phyloP scores from a whole-genome alignment of 495 filamentous ascomycete genomes.

The Trichoderma erinaceum region DNA sequence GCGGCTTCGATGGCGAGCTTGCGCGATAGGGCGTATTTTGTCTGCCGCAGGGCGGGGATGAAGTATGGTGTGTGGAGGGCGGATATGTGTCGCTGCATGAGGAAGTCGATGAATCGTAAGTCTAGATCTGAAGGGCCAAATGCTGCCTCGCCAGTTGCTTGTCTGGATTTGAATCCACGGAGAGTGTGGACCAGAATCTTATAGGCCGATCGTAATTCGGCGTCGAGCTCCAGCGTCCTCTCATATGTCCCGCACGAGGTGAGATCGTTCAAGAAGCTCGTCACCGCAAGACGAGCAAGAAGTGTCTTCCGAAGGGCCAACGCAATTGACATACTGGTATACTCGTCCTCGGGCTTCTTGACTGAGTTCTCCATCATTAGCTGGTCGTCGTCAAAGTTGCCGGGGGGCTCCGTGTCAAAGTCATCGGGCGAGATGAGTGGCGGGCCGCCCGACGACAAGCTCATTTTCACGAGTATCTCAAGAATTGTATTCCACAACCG shows the following conservation, averaged over 20 bases:
- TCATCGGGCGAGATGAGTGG: constrained; percentile 49
- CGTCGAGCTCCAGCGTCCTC: constrained; percentile 34
- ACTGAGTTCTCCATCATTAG: constrained; percentile 23
- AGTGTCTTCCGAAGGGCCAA: constrained; percentile 34
- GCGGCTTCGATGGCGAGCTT: constrained; percentile 41
- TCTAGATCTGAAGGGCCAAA: constrained; percentile 27
- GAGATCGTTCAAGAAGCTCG: constrained; percentile 32
- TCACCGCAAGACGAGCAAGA: constrained; percentile 31
- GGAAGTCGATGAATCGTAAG: constrained; percentile 33
- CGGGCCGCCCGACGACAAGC: constrained; percentile 53
- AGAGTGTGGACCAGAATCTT: constrained; percentile 28
- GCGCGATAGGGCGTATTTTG: constrained; percentile 40
- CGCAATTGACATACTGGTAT: constrained; percentile 36
- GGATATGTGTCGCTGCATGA: constrained; percentile 51
- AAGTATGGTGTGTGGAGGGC: constrained; percentile 41
- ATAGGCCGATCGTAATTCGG: constrained; percentile 32
- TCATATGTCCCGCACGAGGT: constrained; percentile 27
- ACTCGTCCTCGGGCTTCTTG: constrained; percentile 17
- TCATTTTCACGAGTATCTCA: constrained; percentile 55
- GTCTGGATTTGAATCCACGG: constrained; percentile 18
- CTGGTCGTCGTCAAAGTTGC: constrained; percentile 47
- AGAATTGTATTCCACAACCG: constrained; percentile 62
- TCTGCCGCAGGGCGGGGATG: constrained; percentile 29
- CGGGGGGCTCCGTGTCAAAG: constrained; percentile 50
- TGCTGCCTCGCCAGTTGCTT: neutral